Percentiles rank a stretch among this genome's conserved stretches.
phyloP scores from a whole-genome alignment of 495 filamentous ascomycete genomes.

The Poronia punctata region DNA sequence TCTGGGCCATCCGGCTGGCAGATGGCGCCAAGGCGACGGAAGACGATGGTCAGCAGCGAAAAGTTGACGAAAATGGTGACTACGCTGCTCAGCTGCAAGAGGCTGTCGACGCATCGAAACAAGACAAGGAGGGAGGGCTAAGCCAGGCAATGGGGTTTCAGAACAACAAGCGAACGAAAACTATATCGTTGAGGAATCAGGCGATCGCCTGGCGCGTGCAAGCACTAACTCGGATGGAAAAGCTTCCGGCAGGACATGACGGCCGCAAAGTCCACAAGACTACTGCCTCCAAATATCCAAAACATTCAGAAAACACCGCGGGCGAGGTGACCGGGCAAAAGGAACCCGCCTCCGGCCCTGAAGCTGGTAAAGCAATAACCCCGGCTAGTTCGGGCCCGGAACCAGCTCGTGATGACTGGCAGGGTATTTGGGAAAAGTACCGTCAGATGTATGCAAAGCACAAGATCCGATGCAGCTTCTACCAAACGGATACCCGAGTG shows the following conservation, averaged over 20 bases:
- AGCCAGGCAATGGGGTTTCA: no score
- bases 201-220: slow-evolving; percentile 35
- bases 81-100: slow-evolving; percentile 29
- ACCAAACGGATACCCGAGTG: slow-evolving; percentile 31
- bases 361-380: no score
- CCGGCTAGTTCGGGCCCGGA: not conserved
- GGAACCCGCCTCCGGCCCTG: no score
- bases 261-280: slow-evolving; percentile 50
- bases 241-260: slow-evolving; percentile 55
- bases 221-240: slow-evolving; percentile 48
- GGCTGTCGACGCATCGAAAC: no score
- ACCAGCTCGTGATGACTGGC: slow-evolving; percentile 2
- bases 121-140: no score
- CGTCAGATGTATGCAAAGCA: slow-evolving; percentile 7
- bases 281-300: slow-evolving; percentile 54
- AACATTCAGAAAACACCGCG: slow-evolving; percentile 11
- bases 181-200: slow-evolving; percentile 9
- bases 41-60: slow-evolving; percentile 32
- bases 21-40: slow-evolving; percentile 38
- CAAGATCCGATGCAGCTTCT: slow-evolving; percentile 25
- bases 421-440: slow-evolving; percentile 16
- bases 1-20: slow-evolving; percentile 51
- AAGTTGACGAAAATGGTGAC: slow-evolving; percentile 32
- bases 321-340: no score
- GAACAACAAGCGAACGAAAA: not conserved